These are phyloP conservation scores for Pyrus communis DNA, from an alignment of 306 rosid species.

Conservation along the genomic window DNA sequence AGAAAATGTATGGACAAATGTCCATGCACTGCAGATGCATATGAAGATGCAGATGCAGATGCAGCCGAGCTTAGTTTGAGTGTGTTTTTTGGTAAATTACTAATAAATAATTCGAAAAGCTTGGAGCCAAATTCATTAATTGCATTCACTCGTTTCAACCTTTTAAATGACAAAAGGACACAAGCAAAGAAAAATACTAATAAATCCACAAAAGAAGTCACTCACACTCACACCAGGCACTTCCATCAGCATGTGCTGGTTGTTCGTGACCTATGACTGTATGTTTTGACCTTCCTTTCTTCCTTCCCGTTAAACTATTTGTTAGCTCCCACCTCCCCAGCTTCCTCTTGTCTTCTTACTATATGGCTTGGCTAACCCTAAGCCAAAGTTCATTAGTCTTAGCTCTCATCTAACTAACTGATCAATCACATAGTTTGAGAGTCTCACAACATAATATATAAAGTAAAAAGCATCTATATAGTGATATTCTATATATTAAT, in stretches of 20 bases:
- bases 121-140: conserved; percentile 54
- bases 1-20: not conserved
- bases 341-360: not conserved
- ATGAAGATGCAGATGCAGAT: no score
- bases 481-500: not conserved
- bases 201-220: not conserved
- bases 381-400: not conserved
- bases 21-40: not conserved
- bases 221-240: not conserved
- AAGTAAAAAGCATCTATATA: no score
- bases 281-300: not conserved
- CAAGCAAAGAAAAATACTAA: conserved; percentile 1
- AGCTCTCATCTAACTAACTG: not conserved
- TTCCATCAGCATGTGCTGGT: not conserved
- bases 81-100: not conserved
- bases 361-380: conserved; percentile 11
- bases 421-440: no score
- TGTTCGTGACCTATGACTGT: not conserved
- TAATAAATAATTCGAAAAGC: not conserved
- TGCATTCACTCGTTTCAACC: conserved; percentile 25
- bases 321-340: not conserved
- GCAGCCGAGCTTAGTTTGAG: not conserved
- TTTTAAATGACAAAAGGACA: conserved; percentile 33
- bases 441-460: not conserved
- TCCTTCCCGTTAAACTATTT: not conserved